A percentile compares a stretch with the other conserved stretches of the same genome.
Conservation (phyloP, 2,329 filamentous ascomycete genomes). For the Ophiostoma sp. region DNA sequence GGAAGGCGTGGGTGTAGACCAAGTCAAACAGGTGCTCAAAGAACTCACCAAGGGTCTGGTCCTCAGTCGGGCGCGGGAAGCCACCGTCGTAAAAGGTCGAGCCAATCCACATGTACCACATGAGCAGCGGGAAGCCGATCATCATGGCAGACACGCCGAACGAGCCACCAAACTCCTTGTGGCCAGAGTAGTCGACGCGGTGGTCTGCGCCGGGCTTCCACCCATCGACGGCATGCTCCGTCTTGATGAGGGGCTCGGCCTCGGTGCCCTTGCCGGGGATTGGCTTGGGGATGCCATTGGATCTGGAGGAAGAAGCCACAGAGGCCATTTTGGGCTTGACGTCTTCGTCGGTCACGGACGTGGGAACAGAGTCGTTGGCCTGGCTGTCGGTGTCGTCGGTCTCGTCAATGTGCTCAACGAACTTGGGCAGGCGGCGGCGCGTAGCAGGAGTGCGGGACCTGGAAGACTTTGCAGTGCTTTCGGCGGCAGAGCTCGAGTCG, state of each 20-base stretch:
- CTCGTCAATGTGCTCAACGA: conserved; percentile 48
- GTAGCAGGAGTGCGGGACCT: conserved; percentile 27
- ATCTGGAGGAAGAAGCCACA: conserved; percentile 23
- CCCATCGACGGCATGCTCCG: conserved; percentile 46
- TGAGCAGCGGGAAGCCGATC: conserved; percentile 85
- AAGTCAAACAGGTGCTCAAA: conserved; percentile 63
- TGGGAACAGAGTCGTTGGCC: not conserved
- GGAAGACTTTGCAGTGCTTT: conserved; percentile 33
- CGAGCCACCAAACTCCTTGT: conserved; percentile 82
- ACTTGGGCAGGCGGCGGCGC: conserved; percentile 47
- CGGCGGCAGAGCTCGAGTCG: conserved; percentile 46
- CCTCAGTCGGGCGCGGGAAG: conserved; percentile 61
- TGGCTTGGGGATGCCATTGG: conserved; percentile 29
- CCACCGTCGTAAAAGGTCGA: conserved; percentile 87
- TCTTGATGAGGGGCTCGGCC: conserved; percentile 26
- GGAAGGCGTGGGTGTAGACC: conserved; percentile 79
- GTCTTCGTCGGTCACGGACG: conserved; percentile 29
- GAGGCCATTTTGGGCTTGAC: conserved; percentile 27
- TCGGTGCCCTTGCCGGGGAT: conserved; percentile 32
- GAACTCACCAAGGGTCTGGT: conserved; percentile 67
- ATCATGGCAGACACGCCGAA: conserved; percentile 78
- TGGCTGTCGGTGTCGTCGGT: conserved; percentile 35
- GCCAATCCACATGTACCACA: conserved; percentile 99
- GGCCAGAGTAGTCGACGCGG: conserved; percentile 58
- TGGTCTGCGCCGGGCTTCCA: conserved; percentile 57